Percentiles rank a stretch among this genome's conserved stretches.
phyloP scores from a whole-genome alignment of 148 eudicot genomes.

The Pharnaceum exiguum region DNA sequence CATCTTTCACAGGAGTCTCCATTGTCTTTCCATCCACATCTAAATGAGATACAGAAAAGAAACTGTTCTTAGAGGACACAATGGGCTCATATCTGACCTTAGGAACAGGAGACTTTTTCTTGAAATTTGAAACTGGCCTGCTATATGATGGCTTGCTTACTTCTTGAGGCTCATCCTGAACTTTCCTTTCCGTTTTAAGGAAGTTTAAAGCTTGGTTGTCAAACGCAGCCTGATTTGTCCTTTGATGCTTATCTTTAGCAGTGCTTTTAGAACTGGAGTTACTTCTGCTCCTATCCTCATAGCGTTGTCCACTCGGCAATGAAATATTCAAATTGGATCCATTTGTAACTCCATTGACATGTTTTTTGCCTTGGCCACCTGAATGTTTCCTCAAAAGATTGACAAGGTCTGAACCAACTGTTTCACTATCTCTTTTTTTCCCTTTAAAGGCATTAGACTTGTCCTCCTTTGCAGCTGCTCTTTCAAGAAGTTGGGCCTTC shows the following conservation, averaged over 20 bases:
- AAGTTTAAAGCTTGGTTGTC: slow-evolving; percentile 64
- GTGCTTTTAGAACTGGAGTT: slow-evolving; percentile 21
- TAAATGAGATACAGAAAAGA: slow-evolving; percentile 18
- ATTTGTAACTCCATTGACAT: slow-evolving; percentile 33
- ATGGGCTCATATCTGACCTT: slow-evolving; percentile 38
- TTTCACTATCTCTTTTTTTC: slow-evolving; percentile 61
- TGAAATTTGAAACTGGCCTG: slow-evolving; percentile 69
- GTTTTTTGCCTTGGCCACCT: slow-evolving; percentile 58
- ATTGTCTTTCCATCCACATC: slow-evolving; percentile 25
- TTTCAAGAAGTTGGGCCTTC: slow-evolving; percentile 77
- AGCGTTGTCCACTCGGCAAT: slow-evolving; percentile 21
- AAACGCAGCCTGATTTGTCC: slow-evolving; percentile 31
- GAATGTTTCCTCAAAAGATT: slow-evolving; percentile 77
- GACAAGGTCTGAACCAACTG: slow-evolving; percentile 77
- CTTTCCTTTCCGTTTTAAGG: too few relatives aligned
- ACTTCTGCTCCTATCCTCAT: slow-evolving; percentile 38
- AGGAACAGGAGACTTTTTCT: slow-evolving; percentile 74
- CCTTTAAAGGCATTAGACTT: slow-evolving; percentile 47
- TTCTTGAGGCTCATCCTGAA: slow-evolving; percentile 41
- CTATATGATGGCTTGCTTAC: slow-evolving; percentile 30
- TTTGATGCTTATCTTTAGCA: slow-evolving; percentile 37
- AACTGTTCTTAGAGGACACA: slow-evolving; percentile 20
- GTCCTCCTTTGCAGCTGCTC: slow-evolving; percentile 61
- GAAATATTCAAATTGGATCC: slow-evolving; percentile 44
- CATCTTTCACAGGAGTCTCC: slow-evolving; percentile 1